Base-by-base conservation (phyloP, 1,139 yeast genomes). In the Waltiozyma sp. region DNA sequence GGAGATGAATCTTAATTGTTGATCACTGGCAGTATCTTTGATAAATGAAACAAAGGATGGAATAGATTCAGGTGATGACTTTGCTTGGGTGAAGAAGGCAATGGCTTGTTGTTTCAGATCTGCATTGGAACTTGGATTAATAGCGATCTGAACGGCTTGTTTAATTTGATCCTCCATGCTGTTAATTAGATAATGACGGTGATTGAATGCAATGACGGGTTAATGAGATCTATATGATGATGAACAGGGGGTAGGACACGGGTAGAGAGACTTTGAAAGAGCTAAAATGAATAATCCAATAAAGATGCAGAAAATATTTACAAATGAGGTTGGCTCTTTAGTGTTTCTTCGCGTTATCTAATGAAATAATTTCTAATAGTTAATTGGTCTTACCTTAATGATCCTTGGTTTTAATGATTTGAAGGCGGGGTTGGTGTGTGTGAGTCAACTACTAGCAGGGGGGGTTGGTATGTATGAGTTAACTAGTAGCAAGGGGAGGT, bases 61-160 rank as follows among this genome's bases (percentile, higher is more conserved):
- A 76, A 91, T 84, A 2, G 96, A 95, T 53, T 83, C 81, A 19
- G 73, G 72, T 11, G 95, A 80, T 28, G 76, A 64, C 56, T 87
- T 87, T 55, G 88, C 72, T 50, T 81, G 82, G 51, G 78, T 77
- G 56, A 91, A 76, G 60, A 79, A 89, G 39, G 79, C 80, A 50
- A 85, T 71, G 28, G 98, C 98, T 69, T 89, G 96, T 52, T 74
- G 77, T 57, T 84, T 83, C 46, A 89, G 67, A 39, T 62, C 65
- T 23, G 72, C 67, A 60, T 86, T 93, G 19, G 84, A 75, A n/a
- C 81, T 69, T 40, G 86, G 85, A 58, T 81, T 79, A 49, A 87
- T 76, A 35, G 96, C 97, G 51, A 89, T 80, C 53, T 79, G 82
- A 44, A 91, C 95, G 40, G 96, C 98, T 68, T 88, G 95, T 63